These are phyloP conservation scores for Paecilomyces sp. DNA, from an alignment of 2,329 filamentous ascomycete genomes.

Conservation along the genomic window DNA sequence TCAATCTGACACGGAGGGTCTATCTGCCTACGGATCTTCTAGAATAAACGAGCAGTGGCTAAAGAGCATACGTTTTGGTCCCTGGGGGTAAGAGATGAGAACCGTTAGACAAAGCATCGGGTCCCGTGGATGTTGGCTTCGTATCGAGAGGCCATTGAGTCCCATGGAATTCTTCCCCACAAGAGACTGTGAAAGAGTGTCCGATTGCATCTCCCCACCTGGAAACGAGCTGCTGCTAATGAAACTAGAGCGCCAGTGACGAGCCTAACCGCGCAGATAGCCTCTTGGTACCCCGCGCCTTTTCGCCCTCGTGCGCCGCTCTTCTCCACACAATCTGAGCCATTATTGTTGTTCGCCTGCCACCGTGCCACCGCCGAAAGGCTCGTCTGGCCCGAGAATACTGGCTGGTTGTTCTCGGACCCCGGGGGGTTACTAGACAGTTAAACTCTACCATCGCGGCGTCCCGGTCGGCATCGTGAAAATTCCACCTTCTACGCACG, in stretches of 20 bases:
- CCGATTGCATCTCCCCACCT: neutral
- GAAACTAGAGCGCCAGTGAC: neutral
- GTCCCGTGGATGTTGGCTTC: neutral
- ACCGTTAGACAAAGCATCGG: neutral
- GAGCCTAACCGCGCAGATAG: neutral
- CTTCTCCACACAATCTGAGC: neutral
- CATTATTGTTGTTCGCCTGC: neutral
- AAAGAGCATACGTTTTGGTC: neutral
- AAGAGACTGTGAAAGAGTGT: neutral
- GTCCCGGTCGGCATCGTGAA: neutral
- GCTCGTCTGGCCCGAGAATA: neutral
- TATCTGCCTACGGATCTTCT: no score
- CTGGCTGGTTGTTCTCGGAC: neutral
- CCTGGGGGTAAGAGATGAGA: neutral
- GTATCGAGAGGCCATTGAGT: neutral
- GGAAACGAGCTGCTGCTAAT: neutral
- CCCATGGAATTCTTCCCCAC: neutral
- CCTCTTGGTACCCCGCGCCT: neutral
- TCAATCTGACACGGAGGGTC: neutral
- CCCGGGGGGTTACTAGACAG: neutral
- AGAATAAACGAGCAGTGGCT: neutral
- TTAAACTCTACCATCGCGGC: neutral
- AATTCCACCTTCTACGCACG: neutral
- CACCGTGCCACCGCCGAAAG: neutral
- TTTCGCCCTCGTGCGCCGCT: neutral